Evolutionary conservation across 139 green algal genomes (phyloP), one percentile per base, ranked within the genome.

Genomic region (Asterochloris erici): DNA sequence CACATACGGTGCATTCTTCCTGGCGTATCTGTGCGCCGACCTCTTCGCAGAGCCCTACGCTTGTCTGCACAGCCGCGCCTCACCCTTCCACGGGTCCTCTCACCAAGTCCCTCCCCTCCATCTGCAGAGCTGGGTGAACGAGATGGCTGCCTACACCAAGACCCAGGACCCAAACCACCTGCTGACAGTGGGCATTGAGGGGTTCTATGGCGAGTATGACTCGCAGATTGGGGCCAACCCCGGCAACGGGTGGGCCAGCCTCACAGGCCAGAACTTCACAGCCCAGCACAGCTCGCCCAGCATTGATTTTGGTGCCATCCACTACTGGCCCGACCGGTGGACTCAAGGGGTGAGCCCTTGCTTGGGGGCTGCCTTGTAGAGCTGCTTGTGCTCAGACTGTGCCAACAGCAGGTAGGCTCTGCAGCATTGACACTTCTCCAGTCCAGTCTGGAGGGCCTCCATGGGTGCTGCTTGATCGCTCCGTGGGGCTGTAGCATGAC

Each of bases 311-410:
- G 87, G 81, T 1, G 90, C 84, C 27, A 86, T 94, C 74, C 93
- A 96, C 83, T 79, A 87, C 38, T 96, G 93, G 93, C 91, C 91
- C 47, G 90, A 95, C 84, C 88, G 91, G 66, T 95, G 90, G 90
- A 54, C 38, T 54, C 38, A 10, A 2, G 70, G 85, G 38, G 82
- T 89, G 85, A 63, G 68, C 63, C 38, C 21, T 4, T 6, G 66
- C 66, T 71, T 54, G 38, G 6, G 2, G 6, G 6, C 38, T 54
- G 38, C 38, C 38, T 54, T 54, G 4, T 6, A 6, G 38, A 54
- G 38, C 38, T 54, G 38, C 38, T 10, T 54, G 38, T 54, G 38
- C 38, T 54, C 38, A 54, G 38, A 54, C 38, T 54, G 38, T 54
- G 38, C 38, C 38, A 54, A 6, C 38, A 54, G 38, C 38, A 54